A percentile compares a stretch with the other conserved stretches of the same genome.
phyloP scores from a whole-genome alignment of 1,284 basidiomycete species.

The Spongiforma sp. region DNA sequence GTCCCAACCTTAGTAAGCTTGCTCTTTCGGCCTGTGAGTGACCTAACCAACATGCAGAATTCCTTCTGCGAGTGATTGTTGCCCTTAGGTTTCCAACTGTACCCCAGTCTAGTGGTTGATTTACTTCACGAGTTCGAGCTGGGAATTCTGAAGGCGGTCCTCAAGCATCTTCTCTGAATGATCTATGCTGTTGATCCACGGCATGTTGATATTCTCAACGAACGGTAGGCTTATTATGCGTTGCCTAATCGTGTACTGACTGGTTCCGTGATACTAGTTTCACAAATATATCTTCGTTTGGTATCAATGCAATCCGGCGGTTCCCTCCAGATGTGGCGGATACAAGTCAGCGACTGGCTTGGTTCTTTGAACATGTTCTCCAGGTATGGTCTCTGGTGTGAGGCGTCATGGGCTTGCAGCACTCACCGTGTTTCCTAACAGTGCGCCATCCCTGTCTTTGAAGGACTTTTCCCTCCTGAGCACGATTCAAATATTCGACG shows the following conservation, averaged over 20 bases:
- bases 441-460: slow-evolving; percentile 4
- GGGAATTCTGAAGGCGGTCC: not conserved
- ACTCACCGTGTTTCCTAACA: not conserved
- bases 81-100: not conserved
- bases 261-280: not conserved
- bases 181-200: not conserved
- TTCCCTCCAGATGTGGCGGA: not conserved
- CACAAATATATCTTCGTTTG: not conserved
- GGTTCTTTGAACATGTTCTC: not conserved
- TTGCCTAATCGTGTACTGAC: not conserved
- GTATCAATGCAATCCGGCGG: slow-evolving; percentile 1
- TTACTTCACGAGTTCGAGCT: too few species aligned
- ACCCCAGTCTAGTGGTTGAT: too few species aligned
- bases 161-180: slow-evolving; percentile 1
- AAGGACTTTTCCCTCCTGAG: slow-evolving; percentile 1
- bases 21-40: not conserved
- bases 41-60: not conserved
- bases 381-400: not conserved
- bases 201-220: slow-evolving; percentile 1
- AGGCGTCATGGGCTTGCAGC: too few species aligned
- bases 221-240: not conserved
- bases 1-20: not conserved
- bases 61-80: not conserved
- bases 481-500: not conserved
- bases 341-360: too few species aligned